phyloP scores from a whole-genome alignment of 2,329 filamentous ascomycete species.

The Pyrenophora seminiperda region DNA sequence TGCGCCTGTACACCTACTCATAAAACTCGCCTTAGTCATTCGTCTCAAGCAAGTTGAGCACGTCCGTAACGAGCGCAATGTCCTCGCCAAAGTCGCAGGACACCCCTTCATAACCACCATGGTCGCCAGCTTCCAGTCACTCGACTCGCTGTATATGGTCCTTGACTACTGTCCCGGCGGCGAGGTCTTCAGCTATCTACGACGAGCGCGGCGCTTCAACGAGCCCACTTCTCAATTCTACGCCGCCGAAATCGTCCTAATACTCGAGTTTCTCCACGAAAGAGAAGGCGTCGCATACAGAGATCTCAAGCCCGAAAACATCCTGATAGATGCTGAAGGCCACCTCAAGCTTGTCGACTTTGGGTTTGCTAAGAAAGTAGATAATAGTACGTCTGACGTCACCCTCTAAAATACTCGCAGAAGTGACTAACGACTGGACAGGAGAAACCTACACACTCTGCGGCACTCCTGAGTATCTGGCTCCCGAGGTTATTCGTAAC shows the following conservation, averaged over 20 bases:
- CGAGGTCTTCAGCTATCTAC: constrained; percentile 82
- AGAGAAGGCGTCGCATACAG: constrained; percentile 79
- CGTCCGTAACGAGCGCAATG: constrained; percentile 79
- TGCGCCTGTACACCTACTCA: constrained; percentile 23
- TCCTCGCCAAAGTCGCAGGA: constrained; percentile 76
- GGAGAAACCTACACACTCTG: constrained; percentile 82
- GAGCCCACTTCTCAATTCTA: constrained; percentile 81
- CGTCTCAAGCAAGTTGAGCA: constrained; percentile 86
- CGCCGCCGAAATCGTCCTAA: constrained; percentile 80
- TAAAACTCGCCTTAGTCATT: constrained; percentile 61
- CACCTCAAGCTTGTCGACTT: constrained; percentile 86
- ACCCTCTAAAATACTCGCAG: background rate
- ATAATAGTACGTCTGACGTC: constrained; percentile 54
- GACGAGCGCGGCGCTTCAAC: constrained; percentile 77
- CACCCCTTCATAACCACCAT: constrained; percentile 84
- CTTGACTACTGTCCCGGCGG: constrained; percentile 83
- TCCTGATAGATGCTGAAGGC: constrained; percentile 75
- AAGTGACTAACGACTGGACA: constrained; percentile 30
- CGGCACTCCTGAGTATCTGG: constrained; percentile 82
- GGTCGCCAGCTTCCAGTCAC: constrained; percentile 78
- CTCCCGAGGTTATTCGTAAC: constrained; percentile 82
- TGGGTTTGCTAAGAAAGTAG: constrained; percentile 81
- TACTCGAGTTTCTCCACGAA: constrained; percentile 81
- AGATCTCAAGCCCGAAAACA: constrained; percentile 82
- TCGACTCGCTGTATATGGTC: constrained; percentile 79